Conservation (phyloP, 805 yeast genomes). For the Hyphopichia homilentoma region DNA sequence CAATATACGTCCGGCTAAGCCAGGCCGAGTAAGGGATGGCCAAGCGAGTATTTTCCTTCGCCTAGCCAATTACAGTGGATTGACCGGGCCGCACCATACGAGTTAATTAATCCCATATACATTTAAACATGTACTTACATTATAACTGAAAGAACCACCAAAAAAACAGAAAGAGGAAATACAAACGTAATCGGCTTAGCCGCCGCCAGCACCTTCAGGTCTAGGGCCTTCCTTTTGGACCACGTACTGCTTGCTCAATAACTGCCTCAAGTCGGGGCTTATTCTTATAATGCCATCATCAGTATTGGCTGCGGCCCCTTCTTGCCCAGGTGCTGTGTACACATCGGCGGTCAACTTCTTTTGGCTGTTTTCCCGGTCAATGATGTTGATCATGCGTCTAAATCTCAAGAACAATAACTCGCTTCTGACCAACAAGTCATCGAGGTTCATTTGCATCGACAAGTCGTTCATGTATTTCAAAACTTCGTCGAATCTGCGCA, state of each 20-base stretch:
- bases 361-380: conserved; percentile 52
- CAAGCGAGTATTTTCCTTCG: too few relatives aligned
- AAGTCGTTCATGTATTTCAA: conserved; percentile 90
- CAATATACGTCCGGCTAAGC: too few relatives aligned
- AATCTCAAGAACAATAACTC: conserved; percentile 81
- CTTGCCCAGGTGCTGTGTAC: conserved; percentile 8
- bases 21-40: too few relatives aligned
- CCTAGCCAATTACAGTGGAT: too few relatives aligned
- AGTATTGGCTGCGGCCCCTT: conserved; percentile 1
- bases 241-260: conserved; percentile 59
- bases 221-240: conserved; percentile 57
- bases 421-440: conserved; percentile 76
- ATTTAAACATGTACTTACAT: too few relatives aligned
- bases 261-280: conserved; percentile 52
- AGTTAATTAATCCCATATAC: too few relatives aligned
- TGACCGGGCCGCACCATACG: too few relatives aligned
- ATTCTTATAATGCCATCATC: conserved; percentile 23
- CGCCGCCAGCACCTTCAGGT: conserved; percentile 45
- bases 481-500: conserved; percentile 84
- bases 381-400: conserved; percentile 71
- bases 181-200: too few relatives aligned
- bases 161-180: too few relatives aligned
- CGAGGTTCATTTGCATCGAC: conserved; percentile 68
- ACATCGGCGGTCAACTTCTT: conserved; percentile 14
- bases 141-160: too few relatives aligned